These are phyloP conservation scores for Amaranthus tricolor DNA, from an alignment of 179 eudicot species.

Conservation along the genomic window DNA sequence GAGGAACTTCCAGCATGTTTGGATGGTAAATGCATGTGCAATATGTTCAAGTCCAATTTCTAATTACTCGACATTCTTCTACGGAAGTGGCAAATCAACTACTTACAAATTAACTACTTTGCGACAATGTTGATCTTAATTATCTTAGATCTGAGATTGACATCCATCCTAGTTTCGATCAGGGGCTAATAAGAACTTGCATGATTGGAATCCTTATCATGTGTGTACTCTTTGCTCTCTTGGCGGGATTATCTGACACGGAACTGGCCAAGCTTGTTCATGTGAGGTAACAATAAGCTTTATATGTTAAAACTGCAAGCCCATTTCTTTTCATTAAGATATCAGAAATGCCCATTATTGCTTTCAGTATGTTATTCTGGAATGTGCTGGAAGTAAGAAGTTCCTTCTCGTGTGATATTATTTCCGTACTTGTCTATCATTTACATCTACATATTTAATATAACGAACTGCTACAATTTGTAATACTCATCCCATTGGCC, in stretches of 20 bases:
- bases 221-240: slow-evolving; percentile 54
- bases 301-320: slow-evolving; percentile 18
- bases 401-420: too few relatives aligned
- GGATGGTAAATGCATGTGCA: slow-evolving; percentile 63
- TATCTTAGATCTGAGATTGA: slow-evolving; percentile 31
- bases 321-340: slow-evolving; percentile 18
- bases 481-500: too few relatives aligned
- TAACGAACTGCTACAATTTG: too few relatives aligned
- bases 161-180: slow-evolving; percentile 36
- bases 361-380: background rate
- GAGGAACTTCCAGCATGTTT: slow-evolving; percentile 60
- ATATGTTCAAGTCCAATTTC: slow-evolving; percentile 41
- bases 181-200: slow-evolving; percentile 44
- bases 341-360: background rate
- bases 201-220: slow-evolving; percentile 66
- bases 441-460: too few relatives aligned
- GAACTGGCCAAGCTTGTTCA: slow-evolving; percentile 36
- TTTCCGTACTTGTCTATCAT: too few relatives aligned
- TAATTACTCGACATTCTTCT: slow-evolving; percentile 14
- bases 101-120: slow-evolving; percentile 18
- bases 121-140: slow-evolving; percentile 31
- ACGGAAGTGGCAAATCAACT: slow-evolving; percentile 22
- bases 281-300: slow-evolving; percentile 28
- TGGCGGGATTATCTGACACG: slow-evolving; percentile 48
- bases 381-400: too few relatives aligned